Conservation (phyloP, 805 yeast genomes). For the Schwanniomyces vanrijiae region DNA sequence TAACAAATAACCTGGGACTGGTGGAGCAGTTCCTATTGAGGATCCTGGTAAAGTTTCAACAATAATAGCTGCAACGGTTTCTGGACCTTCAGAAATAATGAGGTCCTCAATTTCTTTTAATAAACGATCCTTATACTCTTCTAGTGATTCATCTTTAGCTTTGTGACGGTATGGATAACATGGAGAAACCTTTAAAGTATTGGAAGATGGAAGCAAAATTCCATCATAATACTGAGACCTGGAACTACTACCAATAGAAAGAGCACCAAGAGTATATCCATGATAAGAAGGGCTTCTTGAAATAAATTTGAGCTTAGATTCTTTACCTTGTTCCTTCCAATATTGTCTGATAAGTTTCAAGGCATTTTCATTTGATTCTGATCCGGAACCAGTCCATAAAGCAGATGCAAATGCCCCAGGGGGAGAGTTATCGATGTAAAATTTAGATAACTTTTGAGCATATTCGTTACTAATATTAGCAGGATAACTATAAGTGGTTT, state of each 20-base stretch:
- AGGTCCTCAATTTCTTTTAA: slow-evolving; percentile 21
- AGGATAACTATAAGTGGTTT: slow-evolving; percentile 23
- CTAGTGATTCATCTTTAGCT: slow-evolving; percentile 20
- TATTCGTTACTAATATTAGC: slow-evolving; percentile 20
- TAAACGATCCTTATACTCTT: slow-evolving; percentile 20
- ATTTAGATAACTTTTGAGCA: slow-evolving; percentile 26
- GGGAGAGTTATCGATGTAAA: slow-evolving; percentile 38
- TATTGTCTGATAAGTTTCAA: slow-evolving; percentile 27
- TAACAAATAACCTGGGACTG: slow-evolving; percentile 25
- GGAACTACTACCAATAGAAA: slow-evolving; percentile 20
- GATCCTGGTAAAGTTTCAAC: slow-evolving; percentile 30
- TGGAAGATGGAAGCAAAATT: slow-evolving; percentile 16
- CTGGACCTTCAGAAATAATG: slow-evolving; percentile 24
- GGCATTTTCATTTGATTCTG: slow-evolving; percentile 30
- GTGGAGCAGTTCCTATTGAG: slow-evolving; percentile 26
- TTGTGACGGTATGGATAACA: slow-evolving; percentile 30
- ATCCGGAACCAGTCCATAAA: slow-evolving; percentile 35
- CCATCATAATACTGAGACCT: slow-evolving; percentile 20
- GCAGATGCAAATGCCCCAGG: slow-evolving; percentile 43
- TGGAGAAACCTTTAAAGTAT: slow-evolving; percentile 19
- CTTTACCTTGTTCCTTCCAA: slow-evolving; percentile 22
- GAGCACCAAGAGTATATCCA: slow-evolving; percentile 27
- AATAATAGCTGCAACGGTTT: slow-evolving; percentile 25
- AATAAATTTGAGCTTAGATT: slow-evolving; percentile 21
- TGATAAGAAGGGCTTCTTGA: slow-evolving; percentile 28